Conservation (phyloP, 164 flowering plant genomes). For the Akebia trifoliata region DNA sequence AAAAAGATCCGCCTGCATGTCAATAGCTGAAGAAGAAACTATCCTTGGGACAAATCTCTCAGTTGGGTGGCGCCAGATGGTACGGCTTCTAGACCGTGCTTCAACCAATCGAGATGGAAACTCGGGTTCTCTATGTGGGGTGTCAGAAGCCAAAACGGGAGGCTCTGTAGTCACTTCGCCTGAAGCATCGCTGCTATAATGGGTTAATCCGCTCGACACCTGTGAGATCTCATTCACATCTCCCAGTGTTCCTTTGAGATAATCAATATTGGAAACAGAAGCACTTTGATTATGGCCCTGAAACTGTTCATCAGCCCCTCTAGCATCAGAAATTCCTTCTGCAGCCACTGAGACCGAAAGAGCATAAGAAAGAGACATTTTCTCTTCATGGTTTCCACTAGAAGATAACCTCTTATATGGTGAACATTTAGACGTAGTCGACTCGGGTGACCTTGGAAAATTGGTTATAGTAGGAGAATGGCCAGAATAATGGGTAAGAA, state of each 20-base stretch:
- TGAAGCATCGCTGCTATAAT: constrained; percentile 58
- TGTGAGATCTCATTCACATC: constrained; percentile 36
- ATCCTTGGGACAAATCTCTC: constrained; percentile 61
- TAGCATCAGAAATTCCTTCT: constrained; percentile 29
- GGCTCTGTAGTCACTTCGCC: constrained; percentile 53
- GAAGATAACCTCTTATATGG: constrained; percentile 31
- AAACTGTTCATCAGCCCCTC: constrained; percentile 29
- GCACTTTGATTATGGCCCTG: constrained; percentile 40
- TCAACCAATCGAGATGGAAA: constrained; percentile 43
- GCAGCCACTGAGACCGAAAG: constrained; percentile 48
- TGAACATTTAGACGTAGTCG: constrained; percentile 30
- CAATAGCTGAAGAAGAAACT: constrained; percentile 48
- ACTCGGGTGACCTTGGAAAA: constrained; percentile 41
- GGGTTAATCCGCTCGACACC: constrained; percentile 30
- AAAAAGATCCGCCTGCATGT: constrained; percentile 56
- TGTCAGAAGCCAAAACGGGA: constrained; percentile 27
- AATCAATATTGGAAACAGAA: constrained; percentile 35
- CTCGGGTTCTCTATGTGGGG: constrained; percentile 48
- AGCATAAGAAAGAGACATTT: constrained; percentile 45
- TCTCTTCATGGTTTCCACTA: constrained; percentile 32
- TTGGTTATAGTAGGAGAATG: constrained; percentile 26
- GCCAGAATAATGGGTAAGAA: constrained; percentile 30
- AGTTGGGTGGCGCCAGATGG: constrained; percentile 71
- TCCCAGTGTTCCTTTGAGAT: constrained; percentile 25
- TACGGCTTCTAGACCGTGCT: constrained; percentile 51